phyloP scores from a whole-genome alignment of 805 yeast species.

The Ogataea pilisensis region DNA sequence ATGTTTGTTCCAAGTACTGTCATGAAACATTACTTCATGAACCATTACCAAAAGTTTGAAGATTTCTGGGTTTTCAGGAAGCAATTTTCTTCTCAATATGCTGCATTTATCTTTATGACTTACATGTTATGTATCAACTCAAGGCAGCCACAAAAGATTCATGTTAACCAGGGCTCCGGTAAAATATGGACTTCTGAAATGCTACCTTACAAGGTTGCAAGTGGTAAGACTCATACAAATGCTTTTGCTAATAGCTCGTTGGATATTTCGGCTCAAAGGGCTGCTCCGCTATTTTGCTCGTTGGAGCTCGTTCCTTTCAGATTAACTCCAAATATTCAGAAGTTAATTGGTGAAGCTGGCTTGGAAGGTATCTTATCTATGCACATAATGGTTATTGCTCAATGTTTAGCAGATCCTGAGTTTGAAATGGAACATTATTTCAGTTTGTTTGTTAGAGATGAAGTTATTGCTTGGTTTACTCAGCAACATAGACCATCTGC shows the following conservation, averaged over 20 bases:
- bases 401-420: conserved; percentile 86
- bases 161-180: conserved; percentile 77
- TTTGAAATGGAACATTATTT: conserved; percentile 87
- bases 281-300: conserved; percentile 82
- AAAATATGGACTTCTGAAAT: conserved; percentile 91
- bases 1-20: conserved; percentile 81
- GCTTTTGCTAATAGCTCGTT: conserved; percentile 41
- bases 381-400: conserved; percentile 77
- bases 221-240: conserved; percentile 39
- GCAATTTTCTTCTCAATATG: conserved; percentile 92
- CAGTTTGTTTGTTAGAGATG: conserved; percentile 94
- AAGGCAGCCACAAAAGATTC: conserved; percentile 91
- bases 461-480: conserved; percentile 89
- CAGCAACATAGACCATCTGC: conserved; percentile 81
- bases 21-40: conserved; percentile 71
- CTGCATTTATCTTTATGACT: conserved; percentile 86
- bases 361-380: conserved; percentile 89
- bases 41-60: conserved; percentile 70
- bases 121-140: conserved; percentile 91
- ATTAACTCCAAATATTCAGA: conserved; percentile 92
- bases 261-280: conserved; percentile 47
- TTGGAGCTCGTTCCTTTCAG: conserved; percentile 95
- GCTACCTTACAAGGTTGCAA: conserved; percentile 82
- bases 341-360: conserved; percentile 89
- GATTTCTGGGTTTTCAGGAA: conserved; percentile 97